These are phyloP conservation scores for Podospora pseudopauciseta DNA, from an alignment of 495 filamentous ascomycete genomes.

Conservation along the genomic window DNA sequence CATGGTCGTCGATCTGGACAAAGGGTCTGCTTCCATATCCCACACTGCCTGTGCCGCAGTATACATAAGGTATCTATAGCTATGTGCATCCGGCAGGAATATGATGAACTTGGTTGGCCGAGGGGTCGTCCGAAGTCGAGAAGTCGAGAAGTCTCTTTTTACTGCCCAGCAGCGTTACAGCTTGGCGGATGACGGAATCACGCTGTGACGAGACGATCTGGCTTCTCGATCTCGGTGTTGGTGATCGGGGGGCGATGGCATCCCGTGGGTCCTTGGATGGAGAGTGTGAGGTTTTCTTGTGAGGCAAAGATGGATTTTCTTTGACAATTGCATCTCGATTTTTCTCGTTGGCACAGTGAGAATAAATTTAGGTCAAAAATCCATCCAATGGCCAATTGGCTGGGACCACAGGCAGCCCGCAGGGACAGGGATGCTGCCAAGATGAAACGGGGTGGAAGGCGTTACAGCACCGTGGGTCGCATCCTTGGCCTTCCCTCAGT, in stretches of 20 bases:
- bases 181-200: not conserved
- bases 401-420: constrained; percentile 6
- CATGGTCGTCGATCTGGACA: not conserved
- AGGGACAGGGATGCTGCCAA: constrained; percentile 2
- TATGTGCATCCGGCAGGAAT: not conserved
- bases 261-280: not conserved
- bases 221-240: not conserved
- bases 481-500: constrained; percentile 3
- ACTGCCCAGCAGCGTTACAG: not conserved
- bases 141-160: not conserved
- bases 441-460: constrained; percentile 18
- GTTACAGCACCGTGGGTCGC: not conserved
- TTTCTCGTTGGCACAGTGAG: not conserved
- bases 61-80: too few species aligned
- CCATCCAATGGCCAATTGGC: constrained; percentile 16
- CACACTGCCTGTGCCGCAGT: not conserved
- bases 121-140: not conserved
- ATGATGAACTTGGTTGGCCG: not conserved
- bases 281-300: not conserved
- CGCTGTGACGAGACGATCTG: not conserved
- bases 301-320: not conserved
- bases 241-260: not conserved
- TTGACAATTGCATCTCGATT: not conserved
- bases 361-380: not conserved
- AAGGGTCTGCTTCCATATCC: not conserved